A percentile compares a stretch with the other conserved stretches of the same genome.
phyloP scores from a whole-genome alignment of 495 filamentous ascomycete species.

The Penicillium arizonense region DNA sequence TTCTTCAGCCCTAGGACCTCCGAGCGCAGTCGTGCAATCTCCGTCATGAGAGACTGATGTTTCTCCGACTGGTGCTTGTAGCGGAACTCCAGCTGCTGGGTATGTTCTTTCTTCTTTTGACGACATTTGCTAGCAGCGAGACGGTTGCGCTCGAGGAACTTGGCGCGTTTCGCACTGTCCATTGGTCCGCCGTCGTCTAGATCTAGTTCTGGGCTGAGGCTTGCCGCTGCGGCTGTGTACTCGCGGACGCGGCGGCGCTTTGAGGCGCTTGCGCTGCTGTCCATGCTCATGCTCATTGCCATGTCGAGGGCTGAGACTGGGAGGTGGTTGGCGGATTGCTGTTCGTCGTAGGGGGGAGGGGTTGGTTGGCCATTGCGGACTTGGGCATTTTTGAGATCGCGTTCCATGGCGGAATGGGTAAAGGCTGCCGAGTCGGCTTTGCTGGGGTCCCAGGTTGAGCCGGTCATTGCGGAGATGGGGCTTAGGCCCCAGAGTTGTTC shows the following conservation, averaged over 20 bases:
- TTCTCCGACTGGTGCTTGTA: constrained; percentile 52
- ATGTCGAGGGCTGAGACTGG: constrained; percentile 2
- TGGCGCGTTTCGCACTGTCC: constrained; percentile 34
- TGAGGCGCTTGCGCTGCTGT: constrained; percentile 9
- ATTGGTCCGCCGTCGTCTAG: constrained; percentile 19
- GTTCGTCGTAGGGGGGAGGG: constrained; percentile 37
- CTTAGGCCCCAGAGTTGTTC: constrained; percentile 35
- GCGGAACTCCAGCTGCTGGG: constrained; percentile 53
- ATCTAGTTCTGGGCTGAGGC: constrained; percentile 24
- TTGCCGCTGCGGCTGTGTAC: constrained; percentile 16
- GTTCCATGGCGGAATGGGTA: constrained; percentile 22
- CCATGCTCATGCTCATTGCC: not conserved
- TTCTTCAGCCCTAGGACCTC: constrained; percentile 56
- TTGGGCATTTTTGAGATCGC: constrained; percentile 36
- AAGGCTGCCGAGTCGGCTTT: constrained; percentile 26
- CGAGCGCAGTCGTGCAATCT: constrained; percentile 43
- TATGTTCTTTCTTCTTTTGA: constrained; percentile 80
- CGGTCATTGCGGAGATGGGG: constrained; percentile 30
- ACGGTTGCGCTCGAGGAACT: constrained; percentile 78
- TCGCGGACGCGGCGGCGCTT: constrained; percentile 15
- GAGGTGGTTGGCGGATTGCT: not conserved
- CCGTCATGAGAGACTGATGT: constrained; percentile 61
- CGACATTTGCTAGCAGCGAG: constrained; percentile 84
- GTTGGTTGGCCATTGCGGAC: constrained; percentile 46
- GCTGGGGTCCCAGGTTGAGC: constrained; percentile 20